phyloP scores from a whole-genome alignment of 305 asterid genomes.

The Fraxinus greggii region DNA sequence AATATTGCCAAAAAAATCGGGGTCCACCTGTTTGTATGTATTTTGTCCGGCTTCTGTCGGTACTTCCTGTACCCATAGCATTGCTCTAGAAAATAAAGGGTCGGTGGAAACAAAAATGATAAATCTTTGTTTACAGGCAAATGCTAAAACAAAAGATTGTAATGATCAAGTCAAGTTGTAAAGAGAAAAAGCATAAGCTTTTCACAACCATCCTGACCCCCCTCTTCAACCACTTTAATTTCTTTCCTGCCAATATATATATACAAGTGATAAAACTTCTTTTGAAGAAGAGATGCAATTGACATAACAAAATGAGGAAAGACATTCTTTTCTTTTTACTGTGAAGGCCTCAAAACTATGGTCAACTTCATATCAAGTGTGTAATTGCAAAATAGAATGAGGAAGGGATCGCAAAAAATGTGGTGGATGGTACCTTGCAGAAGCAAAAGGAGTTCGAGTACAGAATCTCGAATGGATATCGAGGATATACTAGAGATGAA shows the following conservation, averaged over 20 bases:
- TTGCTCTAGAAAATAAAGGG: too few relatives aligned
- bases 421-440: slow-evolving; percentile 49
- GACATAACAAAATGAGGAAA: slow-evolving; percentile 26
- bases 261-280: slow-evolving; percentile 1
- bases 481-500: slow-evolving; percentile 72
- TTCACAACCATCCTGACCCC: not conserved
- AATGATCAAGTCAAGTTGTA: slow-evolving; percentile 29
- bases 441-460: slow-evolving; percentile 38
- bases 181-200: not conserved
- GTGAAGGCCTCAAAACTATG: not conserved
- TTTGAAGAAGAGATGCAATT: not conserved
- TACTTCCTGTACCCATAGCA: too few relatives aligned
- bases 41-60: too few relatives aligned
- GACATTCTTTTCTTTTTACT: not conserved
- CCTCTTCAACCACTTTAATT: not conserved
- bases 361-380: not conserved
- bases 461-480: slow-evolving; percentile 51
- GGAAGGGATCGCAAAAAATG: slow-evolving; percentile 43
- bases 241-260: slow-evolving; percentile 29
- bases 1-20: too few relatives aligned
- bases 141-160: slow-evolving; percentile 20
- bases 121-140: slow-evolving; percentile 12
- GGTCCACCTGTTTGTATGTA: too few relatives aligned
- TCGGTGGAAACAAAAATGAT: not conserved
- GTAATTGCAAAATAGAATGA: slow-evolving; percentile 24